A percentile compares a stretch with the other conserved stretches of the same genome.
phyloP scores from a whole-genome alignment of 1,284 basidiomycete species.

The Takashimella tepidaria region DNA sequence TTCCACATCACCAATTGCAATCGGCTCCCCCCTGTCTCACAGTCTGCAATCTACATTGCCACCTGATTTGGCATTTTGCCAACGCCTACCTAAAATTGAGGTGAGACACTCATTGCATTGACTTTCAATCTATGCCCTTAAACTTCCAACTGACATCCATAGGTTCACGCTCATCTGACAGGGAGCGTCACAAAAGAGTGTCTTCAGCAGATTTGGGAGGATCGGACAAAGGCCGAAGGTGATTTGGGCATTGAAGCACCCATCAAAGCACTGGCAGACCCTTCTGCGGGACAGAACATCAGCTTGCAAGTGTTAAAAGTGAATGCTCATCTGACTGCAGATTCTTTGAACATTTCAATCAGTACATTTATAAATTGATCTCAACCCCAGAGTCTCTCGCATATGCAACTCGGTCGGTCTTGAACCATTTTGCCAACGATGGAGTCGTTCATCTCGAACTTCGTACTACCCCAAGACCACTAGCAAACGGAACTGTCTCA shows the following conservation, averaged over 20 bases:
- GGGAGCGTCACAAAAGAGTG: constrained; percentile 22
- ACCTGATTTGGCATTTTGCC: constrained; percentile 19
- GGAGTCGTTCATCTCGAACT: constrained; percentile 35
- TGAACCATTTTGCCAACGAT: constrained; percentile 22
- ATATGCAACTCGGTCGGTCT: constrained; percentile 22
- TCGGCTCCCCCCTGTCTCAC: too few relatives aligned
- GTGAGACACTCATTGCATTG: constrained; percentile 5
- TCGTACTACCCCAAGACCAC: constrained; percentile 29
- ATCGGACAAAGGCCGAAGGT: constrained; percentile 8
- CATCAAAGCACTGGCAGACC: constrained; percentile 12
- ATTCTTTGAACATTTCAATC: constrained; percentile 34
- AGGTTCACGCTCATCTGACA: constrained; percentile 33
- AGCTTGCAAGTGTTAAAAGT: constrained; percentile 8
- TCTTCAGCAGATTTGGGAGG: constrained; percentile 25
- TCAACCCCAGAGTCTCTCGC: constrained; percentile 14
- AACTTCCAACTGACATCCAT: neutral
- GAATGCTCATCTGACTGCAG: constrained; percentile 6
- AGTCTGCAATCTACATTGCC: too few relatives aligned
- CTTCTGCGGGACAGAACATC: constrained; percentile 18
- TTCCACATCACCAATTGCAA: too few relatives aligned
- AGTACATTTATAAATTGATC: constrained; percentile 23
- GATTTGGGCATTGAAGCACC: constrained; percentile 15
- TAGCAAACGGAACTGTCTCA: neutral
- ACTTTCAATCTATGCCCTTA: neutral
- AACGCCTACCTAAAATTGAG: constrained; percentile 26